These are phyloP conservation scores for Crepidotus sp. DNA, from an alignment of 1,284 basidiomycete genomes.

Conservation along the genomic window DNA sequence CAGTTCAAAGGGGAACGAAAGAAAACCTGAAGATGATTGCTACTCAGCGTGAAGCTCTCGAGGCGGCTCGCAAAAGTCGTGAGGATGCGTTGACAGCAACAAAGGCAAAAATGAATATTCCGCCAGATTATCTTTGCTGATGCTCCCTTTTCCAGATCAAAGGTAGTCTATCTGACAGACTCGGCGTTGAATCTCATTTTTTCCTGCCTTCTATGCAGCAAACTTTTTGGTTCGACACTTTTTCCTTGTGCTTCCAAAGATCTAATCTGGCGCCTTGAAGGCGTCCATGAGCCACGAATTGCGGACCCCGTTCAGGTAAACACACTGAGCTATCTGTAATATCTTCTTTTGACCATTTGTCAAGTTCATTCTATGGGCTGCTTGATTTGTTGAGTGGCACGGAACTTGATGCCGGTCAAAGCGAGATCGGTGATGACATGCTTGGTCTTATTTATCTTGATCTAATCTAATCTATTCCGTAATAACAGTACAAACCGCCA, in stretches of 20 bases:
- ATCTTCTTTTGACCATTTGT: neutral
- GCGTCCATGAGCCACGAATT: constrained; percentile 71
- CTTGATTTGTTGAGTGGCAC: constrained; percentile 60
- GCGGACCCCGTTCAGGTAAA: constrained; percentile 50
- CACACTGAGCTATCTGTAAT: neutral
- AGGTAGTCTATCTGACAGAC: neutral
- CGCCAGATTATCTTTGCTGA: neutral
- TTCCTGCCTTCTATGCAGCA: constrained; percentile 19
- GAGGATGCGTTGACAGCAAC: constrained; percentile 66
- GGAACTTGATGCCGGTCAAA: constrained; percentile 54
- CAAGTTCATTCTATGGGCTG: constrained; percentile 59
- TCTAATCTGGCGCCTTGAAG: neutral
- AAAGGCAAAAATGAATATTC: constrained; percentile 34
- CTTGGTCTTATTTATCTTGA: neutral
- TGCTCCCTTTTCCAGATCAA: constrained; percentile 11
- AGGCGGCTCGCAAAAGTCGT: constrained; percentile 55
- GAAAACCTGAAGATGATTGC: constrained; percentile 70
- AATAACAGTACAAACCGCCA: constrained; percentile 56
- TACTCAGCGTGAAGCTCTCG: constrained; percentile 54
- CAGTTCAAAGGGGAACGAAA: constrained; percentile 58
- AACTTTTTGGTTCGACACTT: constrained; percentile 40
- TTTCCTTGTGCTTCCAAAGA: neutral
- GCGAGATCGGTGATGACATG: constrained; percentile 46
- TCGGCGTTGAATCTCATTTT: too few species aligned
- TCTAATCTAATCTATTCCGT: constrained; percentile 1